Conservation (phyloP, 441 rosid genomes). For the Adansonia grandidieri region DNA sequence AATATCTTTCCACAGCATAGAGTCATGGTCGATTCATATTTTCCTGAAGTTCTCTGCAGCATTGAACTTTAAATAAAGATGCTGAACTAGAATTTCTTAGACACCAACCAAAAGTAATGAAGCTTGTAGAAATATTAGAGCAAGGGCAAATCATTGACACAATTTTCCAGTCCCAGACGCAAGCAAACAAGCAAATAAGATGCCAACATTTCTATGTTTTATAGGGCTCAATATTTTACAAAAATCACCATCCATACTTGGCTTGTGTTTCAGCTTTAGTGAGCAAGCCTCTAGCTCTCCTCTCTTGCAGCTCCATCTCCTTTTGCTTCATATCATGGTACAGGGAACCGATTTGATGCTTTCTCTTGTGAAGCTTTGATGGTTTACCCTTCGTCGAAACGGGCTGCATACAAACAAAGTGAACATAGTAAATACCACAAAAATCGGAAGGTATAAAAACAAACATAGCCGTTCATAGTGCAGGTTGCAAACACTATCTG, state of each 20-base stretch:
- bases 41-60: not conserved
- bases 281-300: slow-evolving; percentile 79
- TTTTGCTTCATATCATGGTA: slow-evolving; percentile 85
- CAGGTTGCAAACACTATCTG: not conserved
- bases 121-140: not conserved
- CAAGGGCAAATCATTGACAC: not conserved
- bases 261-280: slow-evolving; percentile 92
- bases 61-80: not conserved
- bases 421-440: not conserved
- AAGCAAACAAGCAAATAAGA: not conserved
- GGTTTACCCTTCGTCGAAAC: slow-evolving; percentile 83
- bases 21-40: too few species aligned
- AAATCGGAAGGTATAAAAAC: not conserved
- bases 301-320: slow-evolving; percentile 77
- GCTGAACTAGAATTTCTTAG: not conserved
- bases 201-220: not conserved
- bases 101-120: not conserved
- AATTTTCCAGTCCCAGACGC: not conserved
- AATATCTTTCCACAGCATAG: too few species aligned
- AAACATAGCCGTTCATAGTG: not conserved
- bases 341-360: slow-evolving; percentile 90
- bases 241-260: slow-evolving; percentile 86
- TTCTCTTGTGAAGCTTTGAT: slow-evolving; percentile 91
- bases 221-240: not conserved
- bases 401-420: slow-evolving; percentile 49